Evolutionary conservation across 1,284 basidiomycete species (phyloP).

Genomic region (Erythrobasidium hasegawianum): DNA sequence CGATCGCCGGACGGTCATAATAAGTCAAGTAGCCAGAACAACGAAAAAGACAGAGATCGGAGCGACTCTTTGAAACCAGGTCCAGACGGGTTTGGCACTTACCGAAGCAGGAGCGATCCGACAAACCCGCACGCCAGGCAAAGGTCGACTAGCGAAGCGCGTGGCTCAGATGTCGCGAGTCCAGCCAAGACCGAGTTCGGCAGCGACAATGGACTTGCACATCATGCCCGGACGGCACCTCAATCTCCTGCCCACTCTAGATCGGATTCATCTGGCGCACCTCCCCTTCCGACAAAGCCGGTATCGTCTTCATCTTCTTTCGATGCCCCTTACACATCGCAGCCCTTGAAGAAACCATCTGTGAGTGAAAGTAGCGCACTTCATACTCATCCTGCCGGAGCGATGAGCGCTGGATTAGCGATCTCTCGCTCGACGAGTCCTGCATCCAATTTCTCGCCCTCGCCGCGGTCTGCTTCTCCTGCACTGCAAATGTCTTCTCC

Average conservation of each 20-base stretch:
- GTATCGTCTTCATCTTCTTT: slow-evolving; percentile 1
- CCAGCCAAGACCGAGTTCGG: background rate
- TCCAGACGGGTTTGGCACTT: background rate
- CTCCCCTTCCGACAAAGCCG: background rate
- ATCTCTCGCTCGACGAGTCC: slow-evolving; percentile 4
- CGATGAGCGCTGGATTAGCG: background rate
- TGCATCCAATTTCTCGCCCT: background rate
- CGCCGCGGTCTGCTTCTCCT: background rate
- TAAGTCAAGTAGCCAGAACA: background rate
- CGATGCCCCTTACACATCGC: background rate
- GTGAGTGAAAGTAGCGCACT: background rate
- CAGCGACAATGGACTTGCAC: background rate
- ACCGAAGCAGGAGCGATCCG: background rate
- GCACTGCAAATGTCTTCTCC: background rate
- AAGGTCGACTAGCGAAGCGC: too few relatives aligned
- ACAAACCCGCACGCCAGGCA: background rate
- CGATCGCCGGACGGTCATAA: slow-evolving; percentile 13
- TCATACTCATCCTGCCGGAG: background rate
- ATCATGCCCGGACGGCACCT: background rate
- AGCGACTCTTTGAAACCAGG: background rate
- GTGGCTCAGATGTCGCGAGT: background rate
- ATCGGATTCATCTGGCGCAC: background rate
- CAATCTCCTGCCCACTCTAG: background rate
- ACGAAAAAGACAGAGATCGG: background rate
- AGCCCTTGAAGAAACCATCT: too few relatives aligned